phyloP scores from a whole-genome alignment of 352 stramenopile species.

The Elongisporangium anandrum region DNA sequence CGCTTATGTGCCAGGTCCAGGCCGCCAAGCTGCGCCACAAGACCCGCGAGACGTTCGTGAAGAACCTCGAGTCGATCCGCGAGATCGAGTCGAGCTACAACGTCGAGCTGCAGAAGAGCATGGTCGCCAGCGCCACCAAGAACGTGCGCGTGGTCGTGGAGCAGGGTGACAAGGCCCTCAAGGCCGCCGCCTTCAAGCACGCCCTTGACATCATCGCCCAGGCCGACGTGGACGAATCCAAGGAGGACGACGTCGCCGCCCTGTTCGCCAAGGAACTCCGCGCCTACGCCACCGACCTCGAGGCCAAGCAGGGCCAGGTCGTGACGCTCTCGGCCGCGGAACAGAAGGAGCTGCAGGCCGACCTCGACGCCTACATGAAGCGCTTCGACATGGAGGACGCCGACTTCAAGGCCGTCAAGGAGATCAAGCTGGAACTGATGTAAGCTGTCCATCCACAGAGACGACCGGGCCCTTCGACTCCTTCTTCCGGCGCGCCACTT shows the following conservation, averaged over 20 bases:
- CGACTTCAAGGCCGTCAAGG: constrained; percentile 76
- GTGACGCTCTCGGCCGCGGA: constrained; percentile 70
- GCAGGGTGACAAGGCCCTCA: constrained; percentile 83
- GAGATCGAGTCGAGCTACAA: constrained; percentile 81
- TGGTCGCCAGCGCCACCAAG: constrained; percentile 65
- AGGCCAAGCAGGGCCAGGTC: constrained; percentile 77
- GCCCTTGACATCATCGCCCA: constrained; percentile 79
- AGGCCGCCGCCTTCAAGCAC: constrained; percentile 83
- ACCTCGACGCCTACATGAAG: constrained; percentile 86
- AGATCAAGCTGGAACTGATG: constrained; percentile 85
- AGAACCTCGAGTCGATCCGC: constrained; percentile 85
- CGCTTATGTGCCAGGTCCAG: constrained; percentile 83
- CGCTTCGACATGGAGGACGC: constrained; percentile 75
- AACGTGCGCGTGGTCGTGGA: constrained; percentile 71
- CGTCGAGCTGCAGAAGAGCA: constrained; percentile 78
- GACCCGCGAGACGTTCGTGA: constrained; percentile 83
- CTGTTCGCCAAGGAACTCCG: constrained; percentile 84
- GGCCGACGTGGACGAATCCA: constrained; percentile 57
- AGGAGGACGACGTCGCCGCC: constrained; percentile 80
- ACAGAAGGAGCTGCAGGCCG: constrained; percentile 79
- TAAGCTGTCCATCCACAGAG: constrained; percentile 28
- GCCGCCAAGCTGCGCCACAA: constrained; percentile 85
- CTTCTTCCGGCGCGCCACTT: not conserved
- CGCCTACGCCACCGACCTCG: constrained; percentile 63
- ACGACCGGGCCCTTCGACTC: not conserved